Percentiles rank a stretch among this genome's conserved stretches.
Conservation (phyloP, 2,329 filamentous ascomycete species). For the Alternaria alternata region DNA sequence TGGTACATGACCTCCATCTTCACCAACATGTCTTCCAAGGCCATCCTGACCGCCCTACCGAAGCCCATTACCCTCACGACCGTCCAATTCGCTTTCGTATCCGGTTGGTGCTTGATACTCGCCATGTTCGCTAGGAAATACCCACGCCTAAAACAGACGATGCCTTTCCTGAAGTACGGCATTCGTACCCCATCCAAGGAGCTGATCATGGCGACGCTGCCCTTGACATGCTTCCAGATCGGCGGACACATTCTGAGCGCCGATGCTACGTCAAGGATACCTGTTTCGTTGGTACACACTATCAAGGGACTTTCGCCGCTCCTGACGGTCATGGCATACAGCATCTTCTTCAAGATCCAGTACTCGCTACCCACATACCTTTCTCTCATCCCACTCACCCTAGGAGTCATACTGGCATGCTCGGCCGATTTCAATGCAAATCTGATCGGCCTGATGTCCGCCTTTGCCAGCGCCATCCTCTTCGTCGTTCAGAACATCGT, state of each 20-base stretch:
- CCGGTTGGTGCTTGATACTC: conserved; percentile 82
- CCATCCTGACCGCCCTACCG: conserved; percentile 89
- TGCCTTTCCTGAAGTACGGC: conserved; percentile 83
- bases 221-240: conserved; percentile 90
- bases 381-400: conserved; percentile 83
- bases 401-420: conserved; percentile 96
- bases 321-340: conserved; percentile 93
- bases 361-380: conserved; percentile 82
- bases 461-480: conserved; percentile 87
- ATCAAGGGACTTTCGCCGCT: conserved; percentile 97
- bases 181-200: conserved; percentile 83
- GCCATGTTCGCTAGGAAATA: conserved; percentile 78
- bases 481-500: conserved; percentile 99
- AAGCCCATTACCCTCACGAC: conserved; percentile 92
- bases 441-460: conserved; percentile 86
- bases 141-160: conserved; percentile 71
- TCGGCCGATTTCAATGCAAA: conserved; percentile 91
- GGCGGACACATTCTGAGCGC: conserved; percentile 93
- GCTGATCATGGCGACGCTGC: conserved; percentile 86
- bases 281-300: conserved; percentile 95
- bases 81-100: conserved; percentile 92
- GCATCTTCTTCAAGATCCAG: conserved; percentile 84
- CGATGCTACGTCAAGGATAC: conserved; percentile 91
- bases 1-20: conserved; percentile 97
- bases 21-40: conserved; percentile 97